Evolutionary conservation across 805 yeast species (phyloP), one percentile per base, ranked within the genome.

Genomic region (Danielia reshetovae): DNA sequence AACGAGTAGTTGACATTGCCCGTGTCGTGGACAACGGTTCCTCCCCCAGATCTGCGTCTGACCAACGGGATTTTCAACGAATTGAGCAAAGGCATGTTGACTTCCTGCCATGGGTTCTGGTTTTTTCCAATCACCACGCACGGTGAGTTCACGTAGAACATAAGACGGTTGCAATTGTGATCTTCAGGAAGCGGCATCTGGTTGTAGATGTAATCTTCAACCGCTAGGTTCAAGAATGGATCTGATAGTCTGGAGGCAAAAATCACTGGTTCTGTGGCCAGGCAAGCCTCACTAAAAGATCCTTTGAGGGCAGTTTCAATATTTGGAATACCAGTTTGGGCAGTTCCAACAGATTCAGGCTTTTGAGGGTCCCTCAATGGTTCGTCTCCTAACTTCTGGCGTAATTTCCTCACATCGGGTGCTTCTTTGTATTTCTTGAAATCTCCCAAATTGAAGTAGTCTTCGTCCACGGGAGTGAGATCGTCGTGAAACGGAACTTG

Each of bases 51-150:
- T 30, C 74, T 65, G 36, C 99, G 67, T 46, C 99, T 67, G 5
- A 93, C 54, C 6, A 89, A 52, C 0, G 95, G 90, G 17, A 85
- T 69, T 3, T 64, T 63, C 3, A 74, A 55, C 1, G 64, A 45
- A 4, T 69, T 60, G 4, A 85, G 60, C 10, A 76, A 51, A 0
- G 76, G 70, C 2, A 93, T 37, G 48, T 85, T 84, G 25, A 79
- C 72, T 54, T 93, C 99, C 39, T 79, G 75, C 86, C 90, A 90
- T 2, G 96, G 95, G 43, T 88, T 93, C 59, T 93, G 99, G 53
- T 93, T 93, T 52, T 94, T 87, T 0, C 99, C 99, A 9, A 93
- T 68, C 2, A 93, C 95, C n/a, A 88, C 86, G 55, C 96, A 85
- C 1, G 90, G 86, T 2, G 75, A 56, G 54, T 93, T 93, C 23